Base-by-base conservation (phyloP, 1,284 basidiomycete genomes). In the Ganoderma boninense region DNA sequence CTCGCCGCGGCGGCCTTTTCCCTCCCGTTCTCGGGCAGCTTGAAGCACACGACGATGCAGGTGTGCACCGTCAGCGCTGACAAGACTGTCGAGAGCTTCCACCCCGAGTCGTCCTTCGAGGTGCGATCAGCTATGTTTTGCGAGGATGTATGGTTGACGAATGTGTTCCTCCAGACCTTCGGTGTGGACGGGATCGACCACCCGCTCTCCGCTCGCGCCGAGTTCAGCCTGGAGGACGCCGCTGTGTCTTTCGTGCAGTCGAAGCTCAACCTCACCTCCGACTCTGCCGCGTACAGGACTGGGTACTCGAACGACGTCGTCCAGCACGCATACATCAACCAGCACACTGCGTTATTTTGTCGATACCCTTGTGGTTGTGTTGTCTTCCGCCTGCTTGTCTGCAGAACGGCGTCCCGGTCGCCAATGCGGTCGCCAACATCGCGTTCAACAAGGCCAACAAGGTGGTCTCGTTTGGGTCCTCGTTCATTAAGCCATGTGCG, bases 381-480 rank as follows among this genome's bases (percentile, higher is more conserved):
- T 29, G 29, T 57, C 29, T 57, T 1, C 81, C 70, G 86, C 52
- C 2, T 26, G 7, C 4, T 56, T 54, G 1, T 29, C 6, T 32
- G 32, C 23, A 73, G 84, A 79, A 85, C 66, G 82, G 82, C 11
- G 75, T 86, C 49, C 78, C 81, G 0, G 78, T 87, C 49, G 80
- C 83, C 5, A 86, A 87, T 68, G 83, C 84, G 4, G 85, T 86
- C 2, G 84, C 84, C 10, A 86, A 86, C 73, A 80, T 86, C 23
- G 83, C 82, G 1, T 81, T 85, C 77, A 82, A 80, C 66, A 76
- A 77, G 18, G 79, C 77, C 35, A 80, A 80, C 73, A 80, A 83
- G 72, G 82, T 85, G 66, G 80, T 84, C 29, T 80, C 87, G 0
- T 86, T 87, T 69, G 86, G 87, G 4, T 83, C 84, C 2, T 88